phyloP scores from a whole-genome alignment of 2,329 filamentous ascomycete genomes.

The Paecilomyces niveus region DNA sequence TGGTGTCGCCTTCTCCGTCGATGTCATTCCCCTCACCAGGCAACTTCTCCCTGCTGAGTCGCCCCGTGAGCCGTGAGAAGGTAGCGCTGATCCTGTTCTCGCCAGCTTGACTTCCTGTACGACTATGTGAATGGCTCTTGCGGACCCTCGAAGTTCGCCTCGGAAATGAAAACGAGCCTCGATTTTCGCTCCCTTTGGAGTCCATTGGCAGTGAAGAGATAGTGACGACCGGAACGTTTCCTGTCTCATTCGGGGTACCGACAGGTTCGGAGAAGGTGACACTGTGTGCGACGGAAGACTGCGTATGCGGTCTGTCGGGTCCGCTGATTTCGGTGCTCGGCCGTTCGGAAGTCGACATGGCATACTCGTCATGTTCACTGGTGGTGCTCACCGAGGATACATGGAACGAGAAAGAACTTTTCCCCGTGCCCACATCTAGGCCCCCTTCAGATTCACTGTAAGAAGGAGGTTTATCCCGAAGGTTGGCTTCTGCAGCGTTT shows the following conservation, averaged over 20 bases:
- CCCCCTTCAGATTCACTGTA: conserved; percentile 18
- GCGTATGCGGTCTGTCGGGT: conserved; percentile 12
- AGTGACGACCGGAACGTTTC: conserved; percentile 13
- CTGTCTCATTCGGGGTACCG: conserved; percentile 5
- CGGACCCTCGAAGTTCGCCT: conserved; percentile 21
- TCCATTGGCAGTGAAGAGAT: conserved; percentile 17
- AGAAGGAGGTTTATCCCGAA: conserved; percentile 26
- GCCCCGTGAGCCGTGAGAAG: conserved; percentile 27
- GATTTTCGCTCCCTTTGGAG: conserved; percentile 16
- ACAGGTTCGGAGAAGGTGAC: conserved; percentile 20
- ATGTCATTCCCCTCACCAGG: conserved; percentile 16
- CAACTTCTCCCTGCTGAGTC: conserved; percentile 24
- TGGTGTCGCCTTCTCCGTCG: conserved; percentile 20
- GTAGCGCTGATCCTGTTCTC: conserved; percentile 29
- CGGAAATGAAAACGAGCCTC: conserved; percentile 17
- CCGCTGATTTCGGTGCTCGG: conserved; percentile 33
- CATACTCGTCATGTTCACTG: conserved; percentile 14
- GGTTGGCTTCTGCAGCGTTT: conserved; percentile 36
- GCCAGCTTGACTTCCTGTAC: conserved; percentile 26
- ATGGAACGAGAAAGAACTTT: conserved; percentile 13
- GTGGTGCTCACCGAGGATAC: conserved; percentile 11
- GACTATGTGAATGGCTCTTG: conserved; percentile 27
- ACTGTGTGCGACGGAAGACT: conserved; percentile 12
- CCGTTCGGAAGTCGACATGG: conserved; percentile 17
- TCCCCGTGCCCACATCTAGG: conserved; percentile 14